Base-by-base conservation (phyloP, 192 early-diverging fungal species). In the Martensiomyces pterosporus region DNA sequence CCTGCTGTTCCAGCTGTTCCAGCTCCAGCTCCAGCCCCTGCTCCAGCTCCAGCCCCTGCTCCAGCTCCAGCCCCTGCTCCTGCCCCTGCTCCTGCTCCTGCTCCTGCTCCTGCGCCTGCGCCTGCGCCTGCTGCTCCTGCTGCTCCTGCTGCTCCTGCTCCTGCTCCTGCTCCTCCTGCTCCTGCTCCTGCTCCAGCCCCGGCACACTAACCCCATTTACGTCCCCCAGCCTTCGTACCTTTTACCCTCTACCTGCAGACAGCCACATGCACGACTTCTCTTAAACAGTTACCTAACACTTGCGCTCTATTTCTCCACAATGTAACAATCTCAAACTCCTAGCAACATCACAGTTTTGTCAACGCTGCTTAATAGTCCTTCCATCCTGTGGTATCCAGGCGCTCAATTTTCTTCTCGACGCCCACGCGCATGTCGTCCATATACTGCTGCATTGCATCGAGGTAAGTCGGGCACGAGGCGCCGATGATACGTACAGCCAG, bases 401-500 rank as follows among this genome's bases (percentile, higher is more conserved):
- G 82, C 19, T 86, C 86, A 16, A 92, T 88, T 75, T 99, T 99
- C 24, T 58, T 78, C 44, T 93, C 65, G 8, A 99, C 97, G 49
- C 90, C 89, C 17, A 65, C 57, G 43, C 97, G 93, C 86, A 90
- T 90, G 23, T 79, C 72, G 26, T 88, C 76, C 66, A 82, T 79
- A 55, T 91, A 98, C 55, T 75, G 72, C 34, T 57, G 67, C 84
- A 99, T 87, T 50, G 85, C 83, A 8, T 88, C 79, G 38, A 81
- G 64, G 43, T 89, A 88, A 10, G 76, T 77, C 4, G 89, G 86
- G 42, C 87, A 80, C 38, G 81, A 84, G 3, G 86, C 77, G 24
- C 91, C 93, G 16, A 99, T 67, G 29, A 94, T 94, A 25, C 94
- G 82, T 21, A 96, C 81, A 1, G 94, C 97, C 55, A 99, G 69